Percentiles rank a stretch among this genome's conserved stretches.
Evolutionary conservation across 2,329 filamentous ascomycete species (phyloP).

Genomic region (Aureobasidium lini): DNA sequence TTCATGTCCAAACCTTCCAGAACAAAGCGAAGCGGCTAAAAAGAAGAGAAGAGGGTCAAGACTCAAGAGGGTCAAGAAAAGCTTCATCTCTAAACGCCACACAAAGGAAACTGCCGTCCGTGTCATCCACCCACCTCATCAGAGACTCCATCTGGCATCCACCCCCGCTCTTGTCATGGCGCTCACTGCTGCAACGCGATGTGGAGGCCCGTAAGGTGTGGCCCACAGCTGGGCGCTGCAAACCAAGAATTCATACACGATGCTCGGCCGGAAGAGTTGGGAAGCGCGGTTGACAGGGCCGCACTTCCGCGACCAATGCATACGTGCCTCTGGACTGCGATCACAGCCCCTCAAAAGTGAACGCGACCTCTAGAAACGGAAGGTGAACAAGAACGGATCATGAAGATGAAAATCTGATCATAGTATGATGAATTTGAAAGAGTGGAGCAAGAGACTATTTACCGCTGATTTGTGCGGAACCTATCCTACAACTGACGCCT

Average conservation of each 20-base stretch:
- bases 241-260: neutral
- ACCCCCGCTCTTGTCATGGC: neutral
- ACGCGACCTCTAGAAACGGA: too few relatives aligned
- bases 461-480: neutral
- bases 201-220: neutral
- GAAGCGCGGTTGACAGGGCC: neutral
- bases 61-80: neutral
- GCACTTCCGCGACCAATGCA: neutral
- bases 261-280: neutral
- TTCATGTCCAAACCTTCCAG: too few relatives aligned
- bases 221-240: slow-evolving; percentile 6
- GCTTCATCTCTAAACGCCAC: neutral
- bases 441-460: neutral
- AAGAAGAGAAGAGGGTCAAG: too few relatives aligned
- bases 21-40: neutral
- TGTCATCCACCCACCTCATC: neutral
- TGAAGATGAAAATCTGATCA: neutral
- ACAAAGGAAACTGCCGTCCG: neutral
- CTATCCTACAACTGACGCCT: neutral
- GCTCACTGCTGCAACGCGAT: neutral
- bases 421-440: neutral
- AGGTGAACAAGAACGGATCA: neutral
- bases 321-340: neutral
- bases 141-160: neutral
- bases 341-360: neutral